phyloP scores from a whole-genome alignment of 495 filamentous ascomycete genomes.

The Penicillium fimorum region DNA sequence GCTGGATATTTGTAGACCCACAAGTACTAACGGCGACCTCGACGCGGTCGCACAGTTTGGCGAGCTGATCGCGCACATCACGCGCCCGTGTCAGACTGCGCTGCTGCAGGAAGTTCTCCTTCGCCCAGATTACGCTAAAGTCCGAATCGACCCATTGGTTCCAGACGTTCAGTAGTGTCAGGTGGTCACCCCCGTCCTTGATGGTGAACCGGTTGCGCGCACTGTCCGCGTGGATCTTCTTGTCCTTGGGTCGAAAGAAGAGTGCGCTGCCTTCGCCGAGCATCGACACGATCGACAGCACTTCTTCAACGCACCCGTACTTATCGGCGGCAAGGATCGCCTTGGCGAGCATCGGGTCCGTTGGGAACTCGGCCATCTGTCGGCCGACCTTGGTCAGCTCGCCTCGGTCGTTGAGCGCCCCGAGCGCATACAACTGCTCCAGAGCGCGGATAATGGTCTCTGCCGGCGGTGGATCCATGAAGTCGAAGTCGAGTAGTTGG shows the following conservation, averaged over 20 bases:
- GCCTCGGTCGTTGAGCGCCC: constrained; percentile 84
- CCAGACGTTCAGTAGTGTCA: constrained; percentile 92
- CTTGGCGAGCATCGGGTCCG: constrained; percentile 90
- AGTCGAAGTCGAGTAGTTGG: constrained; percentile 91
- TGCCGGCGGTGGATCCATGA: constrained; percentile 90
- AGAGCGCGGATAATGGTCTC: constrained; percentile 88
- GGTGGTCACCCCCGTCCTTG: constrained; percentile 89
- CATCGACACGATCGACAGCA: constrained; percentile 94
- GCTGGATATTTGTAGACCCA: constrained; percentile 66
- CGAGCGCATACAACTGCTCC: constrained; percentile 89
- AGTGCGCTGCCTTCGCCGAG: constrained; percentile 82
- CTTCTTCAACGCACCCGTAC: constrained; percentile 89
- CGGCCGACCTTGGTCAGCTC: constrained; percentile 89
- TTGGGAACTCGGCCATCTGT: constrained; percentile 96
- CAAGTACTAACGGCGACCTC: constrained; percentile 73
- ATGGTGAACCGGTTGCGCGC: constrained; percentile 90
- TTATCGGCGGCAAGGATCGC: constrained; percentile 86
- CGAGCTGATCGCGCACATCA: constrained; percentile 90
- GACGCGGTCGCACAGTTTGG: constrained; percentile 90
- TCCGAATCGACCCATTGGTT: constrained; percentile 96
- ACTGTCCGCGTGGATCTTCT: constrained; percentile 92
- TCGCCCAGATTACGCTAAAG: constrained; percentile 83
- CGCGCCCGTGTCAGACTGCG: constrained; percentile 80
- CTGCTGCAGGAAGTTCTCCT: constrained; percentile 93
- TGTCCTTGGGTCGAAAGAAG: constrained; percentile 96